Base-by-base conservation (phyloP, 805 yeast genomes). In the Ogataea sp. region DNA sequence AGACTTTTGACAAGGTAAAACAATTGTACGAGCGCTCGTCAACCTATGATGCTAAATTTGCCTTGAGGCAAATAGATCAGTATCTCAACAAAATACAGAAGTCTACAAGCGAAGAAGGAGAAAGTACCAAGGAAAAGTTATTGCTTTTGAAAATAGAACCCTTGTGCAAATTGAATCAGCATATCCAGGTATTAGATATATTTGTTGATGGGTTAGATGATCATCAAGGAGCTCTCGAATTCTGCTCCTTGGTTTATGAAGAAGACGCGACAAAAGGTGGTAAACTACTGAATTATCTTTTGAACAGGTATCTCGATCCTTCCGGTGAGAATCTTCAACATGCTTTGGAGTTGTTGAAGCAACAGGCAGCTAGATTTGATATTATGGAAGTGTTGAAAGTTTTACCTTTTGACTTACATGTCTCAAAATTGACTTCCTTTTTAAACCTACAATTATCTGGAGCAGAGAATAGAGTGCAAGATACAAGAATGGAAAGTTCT, bases 131-230 rank as follows among this genome's bases (percentile, higher is more conserved):
- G 16, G 17, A 11, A 16, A 29, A 43, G 3, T 47, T 57, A 6
- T 41, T 71, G 8, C 61, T 72, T 20, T 65, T 80, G 30, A 69
- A 74, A 31, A 75, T 84, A 0, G 67, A 73, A 34, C 72, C 88
- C 2, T 66, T 82, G 39, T 70, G 70, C 34, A 70, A 75, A 42
- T 51, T 83, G 32, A 78, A 75, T 1, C 75, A 75, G 38, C 85
- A 84, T 51, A 67, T 69, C 10, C 70, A 75, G 37, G 80, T 86
- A 0, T 60, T 90, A 15, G 73, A 75, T 39, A 71, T 86, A 2
- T 65, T 78, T 20, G 76, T 75, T 35, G 67, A 72, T 36, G 76
- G 77, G 17, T 56, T 84, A 34, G 59, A 71, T 3, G 82, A 82
- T 51, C 68, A 74, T 36, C 58, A 58, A 17, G 61, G 65, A n/a